These are phyloP conservation scores for Alternaria conjuncta DNA, from an alignment of 2,329 filamentous ascomycete genomes.

Conservation along the genomic window DNA sequence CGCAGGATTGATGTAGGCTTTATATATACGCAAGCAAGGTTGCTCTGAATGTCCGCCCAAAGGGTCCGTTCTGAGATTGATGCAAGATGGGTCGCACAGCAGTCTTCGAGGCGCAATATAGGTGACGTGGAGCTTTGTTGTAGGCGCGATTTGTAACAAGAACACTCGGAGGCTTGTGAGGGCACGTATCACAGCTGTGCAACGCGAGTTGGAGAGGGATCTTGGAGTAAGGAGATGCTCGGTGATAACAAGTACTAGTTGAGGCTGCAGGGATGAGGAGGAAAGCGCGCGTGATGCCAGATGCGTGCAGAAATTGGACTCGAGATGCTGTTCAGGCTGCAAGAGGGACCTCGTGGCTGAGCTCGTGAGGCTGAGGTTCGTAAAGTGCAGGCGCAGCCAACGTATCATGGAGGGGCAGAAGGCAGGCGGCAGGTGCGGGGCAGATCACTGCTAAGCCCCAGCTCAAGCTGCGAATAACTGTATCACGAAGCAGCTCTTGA, in stretches of 20 bases:
- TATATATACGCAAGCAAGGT: background rate
- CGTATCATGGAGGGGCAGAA: constrained; percentile 10
- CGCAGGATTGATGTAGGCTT: background rate
- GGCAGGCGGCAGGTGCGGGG: constrained; percentile 11
- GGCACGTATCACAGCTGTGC: background rate
- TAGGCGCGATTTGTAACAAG: background rate
- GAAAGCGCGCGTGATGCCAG: background rate
- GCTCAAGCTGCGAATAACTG: background rate
- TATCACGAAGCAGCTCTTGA: background rate
- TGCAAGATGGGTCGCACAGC: background rate
- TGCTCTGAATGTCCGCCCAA: background rate
- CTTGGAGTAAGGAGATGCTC: background rate
- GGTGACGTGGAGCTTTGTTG: constrained; percentile 5
- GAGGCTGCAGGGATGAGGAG: background rate
- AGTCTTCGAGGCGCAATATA: background rate
- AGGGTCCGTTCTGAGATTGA: background rate
- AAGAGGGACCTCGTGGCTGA: background rate
- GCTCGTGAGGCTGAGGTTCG: background rate
- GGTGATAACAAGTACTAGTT: background rate
- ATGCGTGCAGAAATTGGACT: background rate
- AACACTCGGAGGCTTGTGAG: background rate
- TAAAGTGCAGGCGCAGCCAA: background rate
- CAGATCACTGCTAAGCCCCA: constrained; percentile 5
- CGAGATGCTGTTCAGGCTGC: background rate
- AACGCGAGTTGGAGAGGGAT: background rate